A percentile compares a stretch with the other conserved stretches of the same genome.
Conservation (phyloP, 176 grass and related monocot species). For the Hordeum vulgare region DNA sequence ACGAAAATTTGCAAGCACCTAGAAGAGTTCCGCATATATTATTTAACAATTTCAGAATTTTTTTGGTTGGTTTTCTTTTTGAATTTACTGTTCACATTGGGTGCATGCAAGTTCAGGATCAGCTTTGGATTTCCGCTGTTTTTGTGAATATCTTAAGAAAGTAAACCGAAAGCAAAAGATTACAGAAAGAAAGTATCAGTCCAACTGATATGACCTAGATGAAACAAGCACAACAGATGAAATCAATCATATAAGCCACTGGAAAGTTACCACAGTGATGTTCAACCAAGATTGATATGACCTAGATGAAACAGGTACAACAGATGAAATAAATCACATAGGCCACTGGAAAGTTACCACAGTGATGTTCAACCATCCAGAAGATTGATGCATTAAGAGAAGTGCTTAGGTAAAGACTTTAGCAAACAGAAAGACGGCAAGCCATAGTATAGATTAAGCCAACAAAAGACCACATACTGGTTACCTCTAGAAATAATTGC, state of each 20-base stretch:
- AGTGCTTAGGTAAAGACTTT: background rate
- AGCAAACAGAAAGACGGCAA: conserved; percentile 8
- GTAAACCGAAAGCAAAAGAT: conserved; percentile 7
- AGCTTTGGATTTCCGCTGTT: background rate
- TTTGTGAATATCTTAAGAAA: conserved; percentile 20
- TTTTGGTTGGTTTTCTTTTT: too few species aligned
- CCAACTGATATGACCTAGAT: background rate
- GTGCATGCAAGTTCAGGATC: too few species aligned
- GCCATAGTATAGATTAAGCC: background rate
- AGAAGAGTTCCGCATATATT: too few species aligned
- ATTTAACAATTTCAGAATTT: too few species aligned
- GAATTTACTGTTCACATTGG: too few species aligned
- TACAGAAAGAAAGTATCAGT: background rate
- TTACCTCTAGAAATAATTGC: conserved; percentile 83
- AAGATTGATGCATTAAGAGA: conserved; percentile 1
- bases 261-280: background rate
- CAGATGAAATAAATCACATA: conserved; percentile 2
- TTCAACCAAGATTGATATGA: background rate
- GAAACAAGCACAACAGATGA: background rate
- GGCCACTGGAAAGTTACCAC: background rate
- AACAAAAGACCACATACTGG: background rate
- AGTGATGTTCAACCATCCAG: background rate
- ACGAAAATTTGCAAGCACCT: too few species aligned
- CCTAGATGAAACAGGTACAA: background rate
- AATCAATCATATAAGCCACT: background rate